phyloP scores from a whole-genome alignment of 2,329 filamentous ascomycete species.

The Aspergillus latus region DNA sequence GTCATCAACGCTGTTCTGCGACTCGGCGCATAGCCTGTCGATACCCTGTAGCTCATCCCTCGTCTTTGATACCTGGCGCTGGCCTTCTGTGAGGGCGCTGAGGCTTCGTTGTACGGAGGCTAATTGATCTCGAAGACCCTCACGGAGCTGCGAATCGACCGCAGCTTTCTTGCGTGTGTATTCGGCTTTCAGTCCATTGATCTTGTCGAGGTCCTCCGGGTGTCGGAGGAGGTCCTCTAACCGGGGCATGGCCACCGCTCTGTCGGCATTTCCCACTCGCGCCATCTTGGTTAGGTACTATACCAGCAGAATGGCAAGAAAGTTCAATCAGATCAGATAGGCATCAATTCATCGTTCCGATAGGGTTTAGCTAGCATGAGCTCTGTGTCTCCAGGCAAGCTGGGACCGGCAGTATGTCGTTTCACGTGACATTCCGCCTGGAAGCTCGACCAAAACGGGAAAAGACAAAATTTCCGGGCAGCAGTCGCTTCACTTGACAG shows the following conservation, averaged over 20 bases:
- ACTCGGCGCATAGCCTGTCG: constrained; percentile 94
- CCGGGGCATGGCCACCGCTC: constrained; percentile 66
- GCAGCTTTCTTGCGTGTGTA: constrained; percentile 91
- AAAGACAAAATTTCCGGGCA: constrained; percentile 20
- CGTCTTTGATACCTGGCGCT: constrained; percentile 87
- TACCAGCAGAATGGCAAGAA: not conserved
- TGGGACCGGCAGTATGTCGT: constrained; percentile 19
- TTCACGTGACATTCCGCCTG: constrained; percentile 37
- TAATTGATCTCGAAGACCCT: constrained; percentile 85
- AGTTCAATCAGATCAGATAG: not conserved
- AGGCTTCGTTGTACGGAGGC: constrained; percentile 94
- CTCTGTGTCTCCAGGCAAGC: not conserved
- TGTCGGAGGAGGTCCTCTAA: constrained; percentile 91
- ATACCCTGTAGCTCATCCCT: constrained; percentile 99
- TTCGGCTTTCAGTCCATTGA: constrained; percentile 82
- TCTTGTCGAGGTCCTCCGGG: constrained; percentile 96
- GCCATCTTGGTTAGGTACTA: constrained; percentile 32
- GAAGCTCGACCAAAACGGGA: constrained; percentile 14
- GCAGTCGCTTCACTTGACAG: not conserved
- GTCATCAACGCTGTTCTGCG: constrained; percentile 95
- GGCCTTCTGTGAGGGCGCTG: constrained; percentile 81
- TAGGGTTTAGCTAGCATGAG: not conserved
- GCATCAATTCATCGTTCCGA: not conserved
- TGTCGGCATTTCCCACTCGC: constrained; percentile 48
- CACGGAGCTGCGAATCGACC: constrained; percentile 85